Percentiles rank a stretch among this genome's conserved stretches.
These are phyloP conservation scores for Hymenoscyphus occultus DNA, from an alignment of 2,329 filamentous ascomycete genomes.

Conservation along the genomic window DNA sequence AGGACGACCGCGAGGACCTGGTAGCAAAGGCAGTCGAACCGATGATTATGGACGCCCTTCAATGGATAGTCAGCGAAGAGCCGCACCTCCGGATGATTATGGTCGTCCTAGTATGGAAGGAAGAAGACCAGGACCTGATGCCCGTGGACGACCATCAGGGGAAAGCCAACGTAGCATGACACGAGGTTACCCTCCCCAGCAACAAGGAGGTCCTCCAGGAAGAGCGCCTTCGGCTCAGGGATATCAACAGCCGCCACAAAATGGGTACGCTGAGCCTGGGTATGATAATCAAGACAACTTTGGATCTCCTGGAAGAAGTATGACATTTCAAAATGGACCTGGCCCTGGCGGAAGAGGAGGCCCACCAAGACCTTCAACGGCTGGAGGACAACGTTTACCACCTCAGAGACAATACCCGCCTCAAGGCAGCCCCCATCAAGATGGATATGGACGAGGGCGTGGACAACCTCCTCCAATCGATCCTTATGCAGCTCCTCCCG, in stretches of 20 bases:
- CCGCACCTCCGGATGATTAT: constrained; percentile 18
- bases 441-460: constrained; percentile 18
- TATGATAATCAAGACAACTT: constrained; percentile 41
- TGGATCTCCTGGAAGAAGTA: constrained; percentile 54
- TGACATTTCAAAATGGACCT: constrained; percentile 50
- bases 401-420: constrained; percentile 52
- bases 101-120: constrained; percentile 21
- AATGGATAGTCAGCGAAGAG: constrained; percentile 20
- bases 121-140: constrained; percentile 21
- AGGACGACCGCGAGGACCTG: constrained; percentile 22
- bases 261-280: constrained; percentile 30
- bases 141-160: constrained; percentile 28
- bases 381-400: constrained; percentile 50
- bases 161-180: constrained; percentile 29
- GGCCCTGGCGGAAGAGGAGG: constrained; percentile 45
- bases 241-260: constrained; percentile 25
- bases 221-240: constrained; percentile 22
- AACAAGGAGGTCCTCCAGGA: constrained; percentile 29
- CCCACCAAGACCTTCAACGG: constrained; percentile 54
- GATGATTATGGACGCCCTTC: constrained; percentile 31
- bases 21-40: constrained; percentile 28
- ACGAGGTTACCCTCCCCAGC: constrained; percentile 25
- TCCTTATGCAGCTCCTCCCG: constrained; percentile 16
- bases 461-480: constrained; percentile 34
- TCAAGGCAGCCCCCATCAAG: constrained; percentile 34